Base-by-base conservation (phyloP, 208 protist genomes). In the Trypanosoma melophagium region DNA sequence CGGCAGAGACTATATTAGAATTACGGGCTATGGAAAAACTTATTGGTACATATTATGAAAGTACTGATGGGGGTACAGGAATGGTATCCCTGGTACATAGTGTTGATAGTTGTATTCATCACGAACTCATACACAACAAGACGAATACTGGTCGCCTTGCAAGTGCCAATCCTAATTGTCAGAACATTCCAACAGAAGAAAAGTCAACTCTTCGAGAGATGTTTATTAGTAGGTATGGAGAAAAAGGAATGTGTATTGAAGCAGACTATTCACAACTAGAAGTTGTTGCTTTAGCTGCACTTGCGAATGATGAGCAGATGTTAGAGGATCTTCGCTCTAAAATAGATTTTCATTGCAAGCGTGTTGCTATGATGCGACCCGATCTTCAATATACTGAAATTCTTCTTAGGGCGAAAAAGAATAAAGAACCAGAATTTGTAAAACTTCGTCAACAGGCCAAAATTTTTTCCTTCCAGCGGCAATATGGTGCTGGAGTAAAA, bases 401-500 rank as follows among this genome's bases (percentile, higher is more conserved):
- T 47, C 71, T 97, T 31, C 79, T 83, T 61, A 83, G 84, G 13
- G 87, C 90, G 35, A 97, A 97, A 66, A 93, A 90, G 68, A 92
- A 96, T 67, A 97, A 97, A 76, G 90, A 96, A 65, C 89, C 87
- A 10, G 93, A 94, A 74, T 97, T 95, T 76, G 88, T 94, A 51
- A 94, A 95, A 77, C 73, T 95, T 63, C 85, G 93, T 12, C 90
- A 96, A 71, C 92, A 96, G 70, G 93, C 93, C 7, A 97, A 97
- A 69, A 95, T 96, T 45, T 97, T 97, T 74, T 96, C 90, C 41
- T 97, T 97, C 64, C 93, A 97, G 74, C 76, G 93, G 53, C 93
- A 97, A 76, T 97, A 97, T 76, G 93, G 93, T 53, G 93, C 93
- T 4, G 93, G 93, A 1, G 91, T 86, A 47, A 90, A 87, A 68